These are phyloP conservation scores for Solanum chacoense DNA, from an alignment of 305 asterid genomes.

Conservation along the genomic window DNA sequence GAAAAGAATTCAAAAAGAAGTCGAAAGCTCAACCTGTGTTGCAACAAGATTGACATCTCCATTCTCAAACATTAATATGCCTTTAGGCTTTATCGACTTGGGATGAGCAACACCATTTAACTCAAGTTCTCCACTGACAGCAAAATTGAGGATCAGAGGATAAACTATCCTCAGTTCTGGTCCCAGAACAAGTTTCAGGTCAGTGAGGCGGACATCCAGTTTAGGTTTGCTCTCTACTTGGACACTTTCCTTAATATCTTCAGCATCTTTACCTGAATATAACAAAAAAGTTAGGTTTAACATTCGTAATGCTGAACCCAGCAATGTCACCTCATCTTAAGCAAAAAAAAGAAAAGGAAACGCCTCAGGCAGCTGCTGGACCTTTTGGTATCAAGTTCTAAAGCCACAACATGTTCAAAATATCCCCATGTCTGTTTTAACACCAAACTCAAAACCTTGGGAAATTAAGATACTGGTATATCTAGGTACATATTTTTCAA, in stretches of 20 bases:
- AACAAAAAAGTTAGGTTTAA: slow-evolving; percentile 1
- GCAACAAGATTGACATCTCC: slow-evolving; percentile 99
- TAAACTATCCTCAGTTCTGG: slow-evolving; percentile 89
- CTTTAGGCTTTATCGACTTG: slow-evolving; percentile 89
- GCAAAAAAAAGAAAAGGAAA: neutral
- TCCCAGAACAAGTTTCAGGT: slow-evolving; percentile 79
- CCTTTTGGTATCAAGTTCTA: neutral
- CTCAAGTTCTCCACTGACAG: slow-evolving; percentile 95
- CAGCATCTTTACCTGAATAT: slow-evolving; percentile 59
- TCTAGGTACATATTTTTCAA: neutral
- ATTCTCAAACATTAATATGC: slow-evolving; percentile 76
- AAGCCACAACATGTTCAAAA: neutral
- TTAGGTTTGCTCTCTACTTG: slow-evolving; percentile 70
- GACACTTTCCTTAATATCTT: slow-evolving; percentile 70
- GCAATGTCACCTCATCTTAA: neutral
- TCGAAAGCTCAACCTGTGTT: slow-evolving; percentile 55
- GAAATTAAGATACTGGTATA: neutral
- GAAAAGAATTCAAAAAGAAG: neutral
- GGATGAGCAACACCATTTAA: slow-evolving; percentile 94
- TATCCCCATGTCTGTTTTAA: neutral
- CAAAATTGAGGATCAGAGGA: slow-evolving; percentile 96
- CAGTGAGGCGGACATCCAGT: slow-evolving; percentile 72
- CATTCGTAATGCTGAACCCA: neutral
- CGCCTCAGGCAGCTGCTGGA: neutral
- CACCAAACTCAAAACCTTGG: neutral